Evolutionary conservation across 306 rosid species (phyloP).

Genomic region (Medicago lupulina): DNA sequence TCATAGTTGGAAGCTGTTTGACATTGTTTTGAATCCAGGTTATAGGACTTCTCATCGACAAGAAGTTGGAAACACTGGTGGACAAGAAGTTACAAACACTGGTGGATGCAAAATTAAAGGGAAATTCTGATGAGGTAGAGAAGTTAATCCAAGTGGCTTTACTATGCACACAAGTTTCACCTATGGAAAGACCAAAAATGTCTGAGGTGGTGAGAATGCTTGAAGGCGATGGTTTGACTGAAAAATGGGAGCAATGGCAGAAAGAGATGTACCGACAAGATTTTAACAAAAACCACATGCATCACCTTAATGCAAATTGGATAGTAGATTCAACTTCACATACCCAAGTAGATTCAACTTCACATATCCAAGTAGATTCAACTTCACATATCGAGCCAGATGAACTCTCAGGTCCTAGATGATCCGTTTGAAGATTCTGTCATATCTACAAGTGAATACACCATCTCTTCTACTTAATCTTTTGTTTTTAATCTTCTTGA

Average conservation of each 20-base stretch:
- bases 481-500: conserved; percentile 42
- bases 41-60: conserved; percentile 80
- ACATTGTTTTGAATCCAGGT: conserved; percentile 59
- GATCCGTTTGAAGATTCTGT: conserved; percentile 37
- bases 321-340: conserved; percentile 77
- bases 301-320: conserved; percentile 65
- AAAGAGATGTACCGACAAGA: conserved; percentile 76
- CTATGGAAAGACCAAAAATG: conserved; percentile 90
- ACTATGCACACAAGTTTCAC: conserved; percentile 81
- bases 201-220: conserved; percentile 95
- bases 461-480: conserved; percentile 16
- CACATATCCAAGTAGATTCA: conserved; percentile 35
- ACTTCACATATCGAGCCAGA: conserved; percentile 53
- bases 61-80: conserved; percentile 71
- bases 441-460: conserved; percentile 15
- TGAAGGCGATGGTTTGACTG: conserved; percentile 90
- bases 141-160: conserved; percentile 87
- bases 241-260: conserved; percentile 95
- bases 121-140: conserved; percentile 73
- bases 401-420: conserved; percentile 91
- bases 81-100: conserved; percentile 77
- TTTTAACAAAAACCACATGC: conserved; percentile 43
- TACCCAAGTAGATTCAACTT: background rate
- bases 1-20: conserved; percentile 13
- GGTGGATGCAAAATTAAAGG: conserved; percentile 76